A percentile compares a stretch with the other conserved stretches of the same genome.
These are phyloP conservation scores for Exophiala alcalophila DNA, from an alignment of 2,329 filamentous ascomycete genomes.

Conservation along the genomic window DNA sequence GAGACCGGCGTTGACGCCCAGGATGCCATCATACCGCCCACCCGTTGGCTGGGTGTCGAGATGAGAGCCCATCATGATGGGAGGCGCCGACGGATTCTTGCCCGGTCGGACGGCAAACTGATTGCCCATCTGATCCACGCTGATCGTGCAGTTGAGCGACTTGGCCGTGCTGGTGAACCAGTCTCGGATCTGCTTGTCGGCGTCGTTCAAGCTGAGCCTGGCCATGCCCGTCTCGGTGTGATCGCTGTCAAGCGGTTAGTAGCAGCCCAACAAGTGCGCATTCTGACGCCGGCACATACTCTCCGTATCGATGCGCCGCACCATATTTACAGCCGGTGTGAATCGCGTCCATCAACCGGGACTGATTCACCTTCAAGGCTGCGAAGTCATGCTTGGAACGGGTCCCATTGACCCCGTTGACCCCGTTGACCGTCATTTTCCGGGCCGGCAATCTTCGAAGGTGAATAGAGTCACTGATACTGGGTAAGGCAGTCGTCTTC, in stretches of 20 bases:
- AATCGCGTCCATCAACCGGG: conserved; percentile 29
- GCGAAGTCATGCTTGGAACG: conserved; percentile 26
- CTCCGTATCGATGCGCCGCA: conserved; percentile 31
- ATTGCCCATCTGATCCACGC: conserved; percentile 74
- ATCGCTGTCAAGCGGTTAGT: conserved; percentile 11
- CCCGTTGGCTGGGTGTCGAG: conserved; percentile 52
- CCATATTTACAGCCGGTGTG: conserved; percentile 30
- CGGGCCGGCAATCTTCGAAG: background rate
- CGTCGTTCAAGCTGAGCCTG: conserved; percentile 67
- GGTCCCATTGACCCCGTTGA: conserved; percentile 22
- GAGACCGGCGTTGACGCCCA: conserved; percentile 69
- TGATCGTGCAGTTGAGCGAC: conserved; percentile 63
- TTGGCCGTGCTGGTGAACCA: conserved; percentile 69
- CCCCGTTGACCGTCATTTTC: conserved; percentile 20
- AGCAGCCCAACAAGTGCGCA: background rate
- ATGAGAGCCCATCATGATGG: conserved; percentile 70
- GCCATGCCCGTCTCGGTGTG: conserved; percentile 60
- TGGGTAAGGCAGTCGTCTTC: background rate
- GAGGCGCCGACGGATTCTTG: conserved; percentile 52
- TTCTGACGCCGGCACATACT: conserved; percentile 15
- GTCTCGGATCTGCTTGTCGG: conserved; percentile 68
- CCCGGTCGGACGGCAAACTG: conserved; percentile 72
- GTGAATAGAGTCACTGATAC: too few relatives aligned
- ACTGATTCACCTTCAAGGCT: conserved; percentile 30
- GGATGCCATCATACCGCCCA: conserved; percentile 70